Evolutionary conservation across 352 stramenopile genomes (phyloP).

Genomic region (Pythium vanterpoolii): DNA sequence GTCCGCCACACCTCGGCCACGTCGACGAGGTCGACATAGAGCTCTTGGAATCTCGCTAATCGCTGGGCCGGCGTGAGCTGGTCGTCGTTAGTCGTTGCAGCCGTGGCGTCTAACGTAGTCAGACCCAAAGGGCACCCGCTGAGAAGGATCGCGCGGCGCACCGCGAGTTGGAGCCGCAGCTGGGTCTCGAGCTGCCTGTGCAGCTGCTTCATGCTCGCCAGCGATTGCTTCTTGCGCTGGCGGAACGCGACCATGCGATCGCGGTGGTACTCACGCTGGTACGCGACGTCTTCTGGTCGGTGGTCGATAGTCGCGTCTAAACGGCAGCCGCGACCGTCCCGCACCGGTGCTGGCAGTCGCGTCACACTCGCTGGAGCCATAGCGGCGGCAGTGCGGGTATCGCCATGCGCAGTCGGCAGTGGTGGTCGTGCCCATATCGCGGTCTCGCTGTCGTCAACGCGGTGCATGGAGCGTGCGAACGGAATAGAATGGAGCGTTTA

Average conservation of each 20-base stretch:
- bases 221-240: slow-evolving; percentile 18
- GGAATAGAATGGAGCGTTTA: no score
- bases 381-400: no score
- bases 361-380: no score
- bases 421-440: no score
- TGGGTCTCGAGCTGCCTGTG: slow-evolving; percentile 16
- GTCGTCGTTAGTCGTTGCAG: not conserved
- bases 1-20: slow-evolving; percentile 10
- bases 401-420: no score
- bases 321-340: no score
- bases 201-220: slow-evolving; percentile 7
- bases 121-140: slow-evolving; percentile 9
- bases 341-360: no score
- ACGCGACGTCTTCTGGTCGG: no score
- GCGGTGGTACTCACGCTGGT: slow-evolving; percentile 20
- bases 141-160: slow-evolving; percentile 12
- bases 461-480: no score
- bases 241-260: slow-evolving; percentile 21
- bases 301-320: no score
- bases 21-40: slow-evolving; percentile 13
- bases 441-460: no score
- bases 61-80: not conserved
- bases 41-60: slow-evolving; percentile 1
- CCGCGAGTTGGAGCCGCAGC: slow-evolving; percentile 3
- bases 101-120: not conserved